Percentiles rank a stretch among this genome's conserved stretches.
These are phyloP conservation scores for Neonectria coccinea DNA, from an alignment of 2,329 filamentous ascomycete genomes.

Conservation along the genomic window DNA sequence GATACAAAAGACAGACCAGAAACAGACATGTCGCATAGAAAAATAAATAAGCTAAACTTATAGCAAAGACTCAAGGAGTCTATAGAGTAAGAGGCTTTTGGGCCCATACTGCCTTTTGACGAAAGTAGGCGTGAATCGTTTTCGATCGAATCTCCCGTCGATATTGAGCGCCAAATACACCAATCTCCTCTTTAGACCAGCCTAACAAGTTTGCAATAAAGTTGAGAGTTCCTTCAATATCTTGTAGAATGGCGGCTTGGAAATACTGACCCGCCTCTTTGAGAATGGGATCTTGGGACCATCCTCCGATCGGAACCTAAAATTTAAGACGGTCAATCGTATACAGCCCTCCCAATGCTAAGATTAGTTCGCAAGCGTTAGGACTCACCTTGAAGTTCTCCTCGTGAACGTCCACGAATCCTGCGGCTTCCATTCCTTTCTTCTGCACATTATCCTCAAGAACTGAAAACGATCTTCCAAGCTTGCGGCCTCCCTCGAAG, in stretches of 20 bases:
- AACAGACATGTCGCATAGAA: too few species aligned
- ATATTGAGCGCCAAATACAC: not conserved
- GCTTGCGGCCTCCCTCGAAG: slow-evolving; percentile 31
- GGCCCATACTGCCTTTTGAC: slow-evolving; percentile 10
- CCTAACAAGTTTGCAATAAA: slow-evolving; percentile 10
- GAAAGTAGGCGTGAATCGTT: slow-evolving; percentile 3
- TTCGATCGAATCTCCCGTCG: slow-evolving; percentile 1
- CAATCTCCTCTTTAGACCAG: slow-evolving; percentile 16
- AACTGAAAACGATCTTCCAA: slow-evolving; percentile 4
- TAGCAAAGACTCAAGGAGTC: too few species aligned
- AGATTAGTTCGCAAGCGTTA: not conserved
- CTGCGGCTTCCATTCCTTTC: slow-evolving; percentile 2
- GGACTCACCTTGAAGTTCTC: slow-evolving; percentile 2
- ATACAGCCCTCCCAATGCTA: not conserved
- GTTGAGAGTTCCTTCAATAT: slow-evolving; percentile 3
- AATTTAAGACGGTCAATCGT: not conserved
- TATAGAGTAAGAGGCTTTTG: not conserved
- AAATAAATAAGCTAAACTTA: too few species aligned
- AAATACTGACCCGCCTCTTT: slow-evolving; percentile 8
- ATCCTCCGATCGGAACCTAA: slow-evolving; percentile 2
- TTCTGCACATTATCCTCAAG: slow-evolving; percentile 6
- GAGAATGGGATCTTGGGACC: slow-evolving; percentile 1
- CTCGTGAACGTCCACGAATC: slow-evolving; percentile 7
- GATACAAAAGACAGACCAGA: too few species aligned
- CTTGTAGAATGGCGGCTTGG: slow-evolving; percentile 1